These are phyloP conservation scores for Inonotus hispidus DNA, from an alignment of 1,284 basidiomycete species.

Conservation along the genomic window DNA sequence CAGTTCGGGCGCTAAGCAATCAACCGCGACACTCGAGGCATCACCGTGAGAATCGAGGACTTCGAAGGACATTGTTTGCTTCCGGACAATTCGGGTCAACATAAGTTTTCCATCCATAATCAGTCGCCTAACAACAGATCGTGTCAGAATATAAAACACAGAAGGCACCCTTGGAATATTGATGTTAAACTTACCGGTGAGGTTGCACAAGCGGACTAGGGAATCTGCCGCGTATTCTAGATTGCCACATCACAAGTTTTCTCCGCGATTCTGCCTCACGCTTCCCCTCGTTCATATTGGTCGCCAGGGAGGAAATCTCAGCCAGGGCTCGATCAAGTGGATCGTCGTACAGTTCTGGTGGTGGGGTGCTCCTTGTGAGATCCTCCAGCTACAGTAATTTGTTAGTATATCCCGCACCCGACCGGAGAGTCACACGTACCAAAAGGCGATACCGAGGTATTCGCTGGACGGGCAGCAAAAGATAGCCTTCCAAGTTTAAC, in stretches of 20 bases:
- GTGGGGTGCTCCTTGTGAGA: slow-evolving; percentile 78
- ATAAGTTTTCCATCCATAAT: slow-evolving; percentile 84
- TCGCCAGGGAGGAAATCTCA: slow-evolving; percentile 84
- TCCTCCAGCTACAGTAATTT: slow-evolving; percentile 66
- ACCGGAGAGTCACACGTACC: slow-evolving; percentile 39
- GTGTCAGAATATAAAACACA: slow-evolving; percentile 15
- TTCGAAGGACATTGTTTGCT: slow-evolving; percentile 81
- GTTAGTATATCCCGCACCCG: slow-evolving; percentile 18
- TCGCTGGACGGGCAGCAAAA: slow-evolving; percentile 92
- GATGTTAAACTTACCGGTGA: slow-evolving; percentile 60
- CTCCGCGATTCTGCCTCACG: slow-evolving; percentile 87
- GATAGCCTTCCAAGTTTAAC: slow-evolving; percentile 91
- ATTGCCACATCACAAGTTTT: slow-evolving; percentile 89
- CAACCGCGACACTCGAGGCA: slow-evolving; percentile 78
- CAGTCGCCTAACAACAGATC: slow-evolving; percentile 51
- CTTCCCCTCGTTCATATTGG: slow-evolving; percentile 96
- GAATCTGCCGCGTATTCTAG: slow-evolving; percentile 85
- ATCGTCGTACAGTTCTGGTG: slow-evolving; percentile 68
- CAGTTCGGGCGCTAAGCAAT: slow-evolving; percentile 79
- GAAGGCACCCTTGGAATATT: slow-evolving; percentile 4
- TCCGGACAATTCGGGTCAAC: slow-evolving; percentile 86
- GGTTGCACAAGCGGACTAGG: slow-evolving; percentile 96
- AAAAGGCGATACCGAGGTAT: slow-evolving; percentile 94
- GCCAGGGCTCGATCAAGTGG: slow-evolving; percentile 80
- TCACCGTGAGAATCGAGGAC: slow-evolving; percentile 73